A percentile compares a stretch with the other conserved stretches of the same genome.
Evolutionary conservation across 1,284 basidiomycete genomes (phyloP).

Genomic region (Heterobasidion occidentale): DNA sequence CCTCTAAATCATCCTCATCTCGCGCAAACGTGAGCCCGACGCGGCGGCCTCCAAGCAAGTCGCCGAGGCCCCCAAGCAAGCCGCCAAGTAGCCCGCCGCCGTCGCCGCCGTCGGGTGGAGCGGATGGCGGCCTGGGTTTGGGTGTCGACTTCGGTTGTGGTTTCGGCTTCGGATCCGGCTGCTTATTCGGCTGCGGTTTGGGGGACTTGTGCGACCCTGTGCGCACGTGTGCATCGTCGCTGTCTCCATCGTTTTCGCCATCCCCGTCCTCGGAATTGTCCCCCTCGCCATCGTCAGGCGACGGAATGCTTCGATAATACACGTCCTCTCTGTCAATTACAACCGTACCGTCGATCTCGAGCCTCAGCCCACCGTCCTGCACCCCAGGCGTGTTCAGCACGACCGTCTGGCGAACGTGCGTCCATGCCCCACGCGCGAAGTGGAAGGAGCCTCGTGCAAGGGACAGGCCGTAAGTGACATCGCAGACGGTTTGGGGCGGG

Average conservation of each 20-base stretch:
- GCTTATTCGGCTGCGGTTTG: too few relatives aligned
- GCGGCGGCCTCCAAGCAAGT: neutral
- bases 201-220: too few relatives aligned
- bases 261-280: neutral
- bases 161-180: too few relatives aligned
- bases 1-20: neutral
- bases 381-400: slow-evolving; percentile 60
- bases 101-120: neutral
- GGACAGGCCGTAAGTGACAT: slow-evolving; percentile 58
- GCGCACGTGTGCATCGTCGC: too few relatives aligned
- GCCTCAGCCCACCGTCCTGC: slow-evolving; percentile 28
- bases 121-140: neutral
- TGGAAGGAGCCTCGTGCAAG: slow-evolving; percentile 70
- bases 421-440: slow-evolving; percentile 62
- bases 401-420: slow-evolving; percentile 55
- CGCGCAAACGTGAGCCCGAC: neutral
- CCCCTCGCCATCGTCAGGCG: neutral
- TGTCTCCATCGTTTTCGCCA: neutral
- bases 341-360: slow-evolving; percentile 44
- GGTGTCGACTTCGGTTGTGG: neutral
- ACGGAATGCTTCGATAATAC: slow-evolving; percentile 45
- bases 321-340: slow-evolving; percentile 49
- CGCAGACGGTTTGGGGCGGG: slow-evolving; percentile 50
- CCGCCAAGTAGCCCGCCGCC: neutral
- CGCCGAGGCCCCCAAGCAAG: neutral